Evolutionary conservation across 129 eudicot genomes (phyloP).

Genomic region (Sambucus nigra): DNA sequence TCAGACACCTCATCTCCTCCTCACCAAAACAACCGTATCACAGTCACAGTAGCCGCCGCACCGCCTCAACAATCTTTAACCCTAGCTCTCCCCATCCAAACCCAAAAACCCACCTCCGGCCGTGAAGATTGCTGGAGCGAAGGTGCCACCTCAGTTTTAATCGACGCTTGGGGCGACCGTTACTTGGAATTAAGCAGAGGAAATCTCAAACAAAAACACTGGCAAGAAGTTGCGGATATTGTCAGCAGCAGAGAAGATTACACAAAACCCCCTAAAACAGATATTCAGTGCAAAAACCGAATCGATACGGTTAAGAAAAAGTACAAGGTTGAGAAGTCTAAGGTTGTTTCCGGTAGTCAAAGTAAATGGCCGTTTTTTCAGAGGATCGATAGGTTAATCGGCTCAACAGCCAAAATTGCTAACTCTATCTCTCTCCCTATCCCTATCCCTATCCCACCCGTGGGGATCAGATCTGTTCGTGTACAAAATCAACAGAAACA

Average conservation of each 20-base stretch:
- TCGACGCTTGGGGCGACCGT: constrained; percentile 63
- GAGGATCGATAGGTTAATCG: constrained; percentile 30
- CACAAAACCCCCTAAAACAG: constrained; percentile 34
- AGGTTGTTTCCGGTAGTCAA: constrained; percentile 4
- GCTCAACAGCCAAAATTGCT: too few relatives aligned
- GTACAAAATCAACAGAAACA: too few relatives aligned
- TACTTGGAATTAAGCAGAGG: constrained; percentile 43
- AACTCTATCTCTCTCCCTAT: constrained; percentile 9
- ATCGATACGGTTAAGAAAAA: constrained; percentile 53
- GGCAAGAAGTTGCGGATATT: constrained; percentile 42
- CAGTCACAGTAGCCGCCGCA: background rate
- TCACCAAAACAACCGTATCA: too few relatives aligned
- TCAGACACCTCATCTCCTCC: too few relatives aligned
- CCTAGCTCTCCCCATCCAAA: background rate
- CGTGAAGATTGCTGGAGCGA: constrained; percentile 60
- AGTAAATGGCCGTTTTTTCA: constrained; percentile 37
- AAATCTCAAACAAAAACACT: constrained; percentile 48
- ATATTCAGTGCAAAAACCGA: constrained; percentile 56
- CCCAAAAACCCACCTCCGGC: constrained; percentile 9
- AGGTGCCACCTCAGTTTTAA: constrained; percentile 29
- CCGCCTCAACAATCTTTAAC: constrained; percentile 21
- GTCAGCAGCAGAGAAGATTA: constrained; percentile 28
- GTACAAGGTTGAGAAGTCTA: constrained; percentile 48
- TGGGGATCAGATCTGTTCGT: too few relatives aligned
- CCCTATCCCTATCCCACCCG: too few relatives aligned